These are phyloP conservation scores for Elsinoe necatrix DNA, from an alignment of 2,329 filamentous ascomycete species.

Conservation along the genomic window DNA sequence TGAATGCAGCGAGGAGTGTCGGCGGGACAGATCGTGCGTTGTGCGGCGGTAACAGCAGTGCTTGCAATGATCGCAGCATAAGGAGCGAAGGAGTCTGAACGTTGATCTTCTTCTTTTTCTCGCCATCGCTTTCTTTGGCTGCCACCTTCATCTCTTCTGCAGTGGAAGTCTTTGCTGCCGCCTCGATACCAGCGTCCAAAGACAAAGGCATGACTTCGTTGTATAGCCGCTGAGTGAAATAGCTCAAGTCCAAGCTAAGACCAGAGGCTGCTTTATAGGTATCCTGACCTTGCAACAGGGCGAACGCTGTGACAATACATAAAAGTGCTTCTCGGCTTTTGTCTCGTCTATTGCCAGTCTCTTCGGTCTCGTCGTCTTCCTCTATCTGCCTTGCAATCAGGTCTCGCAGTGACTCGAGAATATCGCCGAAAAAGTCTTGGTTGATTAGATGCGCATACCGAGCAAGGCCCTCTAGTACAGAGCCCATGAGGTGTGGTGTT, in stretches of 20 bases:
- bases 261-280: constrained; percentile 72
- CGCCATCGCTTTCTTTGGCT: background rate
- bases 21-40: constrained; percentile 69
- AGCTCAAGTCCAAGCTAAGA: constrained; percentile 83
- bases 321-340: constrained; percentile 79
- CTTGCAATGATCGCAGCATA: constrained; percentile 75
- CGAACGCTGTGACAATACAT: constrained; percentile 92
- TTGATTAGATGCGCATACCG: constrained; percentile 96
- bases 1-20: constrained; percentile 78
- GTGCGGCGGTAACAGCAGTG: constrained; percentile 67
- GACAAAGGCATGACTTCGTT: constrained; percentile 70
- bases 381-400: constrained; percentile 62
- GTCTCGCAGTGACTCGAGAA: constrained; percentile 89
- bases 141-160: background rate
- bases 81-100: constrained; percentile 91
- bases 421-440: constrained; percentile 95
- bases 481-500: constrained; percentile 82
- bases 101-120: constrained; percentile 64
- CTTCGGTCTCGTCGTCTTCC: constrained; percentile 42
- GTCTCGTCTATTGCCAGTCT: constrained; percentile 52
- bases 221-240: constrained; percentile 93
- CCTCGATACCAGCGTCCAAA: constrained; percentile 77
- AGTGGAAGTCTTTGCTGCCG: constrained; percentile 44
- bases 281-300: constrained; percentile 91
- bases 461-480: constrained; percentile 85